Base-by-base conservation (phyloP, 2,329 filamentous ascomycete species). In the Trichoderma cornu-damae region DNA sequence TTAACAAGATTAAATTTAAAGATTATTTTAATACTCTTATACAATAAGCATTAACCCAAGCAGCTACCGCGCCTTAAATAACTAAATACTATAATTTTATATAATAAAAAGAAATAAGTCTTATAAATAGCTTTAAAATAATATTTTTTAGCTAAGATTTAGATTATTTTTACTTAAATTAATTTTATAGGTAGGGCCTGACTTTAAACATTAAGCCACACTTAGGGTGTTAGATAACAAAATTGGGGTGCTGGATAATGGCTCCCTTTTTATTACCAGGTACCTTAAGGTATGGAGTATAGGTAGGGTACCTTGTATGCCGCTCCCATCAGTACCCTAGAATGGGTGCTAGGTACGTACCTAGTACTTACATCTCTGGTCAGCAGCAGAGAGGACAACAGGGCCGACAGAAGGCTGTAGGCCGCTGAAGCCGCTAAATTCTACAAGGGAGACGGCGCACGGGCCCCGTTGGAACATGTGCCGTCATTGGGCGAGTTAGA, bases 401-500 rank as follows among this genome's bases (percentile, higher is more conserved):
- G n/a, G n/a, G n/a, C n/a, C n/a, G n/a, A n/a, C n/a, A n/a, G n/a
- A n/a, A n/a, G 55, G 55, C 47, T 58, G 42, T 22, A 46, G 38
- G 32, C 49, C 49, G 26, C 49, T 43, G 18, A 43, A 52, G 37
- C 34, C 51, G 51, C 34, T 35, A 26, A 42, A 26, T 47, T 55
- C 51, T 55, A 38, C n/a, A 55, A 46, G 42, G n/a, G 11, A 11
- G 12, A 26, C 22, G 28, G 50, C 28, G 50, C 49, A 26, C 38
- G 28, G 38, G 50, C 50, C 51, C 42, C 51, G 42, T 42, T 51
- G 22, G 22, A 32, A 50, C 38, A 18, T 16, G 24, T 47, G 55
- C 52, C 55, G 55, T 58, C 55, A 58, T 50, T 44, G 40, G 28
- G 14, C 24, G 48, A 18, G 3, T 20, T 57, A 35, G 37, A 53